Conservation (phyloP, 2,329 filamentous ascomycete species). For the Penicillium freii region DNA sequence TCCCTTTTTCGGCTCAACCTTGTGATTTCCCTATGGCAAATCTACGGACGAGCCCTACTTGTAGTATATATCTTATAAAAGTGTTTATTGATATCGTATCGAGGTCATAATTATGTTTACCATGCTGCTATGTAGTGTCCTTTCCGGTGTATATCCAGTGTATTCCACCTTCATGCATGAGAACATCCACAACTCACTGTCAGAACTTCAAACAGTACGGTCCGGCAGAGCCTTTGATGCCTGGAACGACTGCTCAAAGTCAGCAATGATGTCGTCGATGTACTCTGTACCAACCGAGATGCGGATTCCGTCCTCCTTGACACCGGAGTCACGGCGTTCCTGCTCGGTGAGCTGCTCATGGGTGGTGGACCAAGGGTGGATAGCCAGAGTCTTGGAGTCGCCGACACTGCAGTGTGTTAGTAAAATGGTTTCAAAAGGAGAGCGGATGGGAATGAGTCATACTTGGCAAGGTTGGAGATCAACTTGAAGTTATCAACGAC, state of each 20-base stretch:
- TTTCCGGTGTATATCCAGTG: not conserved
- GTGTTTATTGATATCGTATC: not conserved
- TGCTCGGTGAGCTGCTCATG: conserved; percentile 86
- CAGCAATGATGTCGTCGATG: conserved; percentile 94
- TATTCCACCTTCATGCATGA: not conserved
- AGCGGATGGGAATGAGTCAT: conserved; percentile 21
- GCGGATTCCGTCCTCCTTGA: conserved; percentile 85
- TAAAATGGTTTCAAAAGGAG: too few species aligned
- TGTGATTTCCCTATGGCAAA: not conserved
- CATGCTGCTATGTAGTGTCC: not conserved
- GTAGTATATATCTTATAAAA: not conserved
- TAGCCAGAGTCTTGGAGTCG: conserved; percentile 90
- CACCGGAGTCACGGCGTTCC: conserved; percentile 76
- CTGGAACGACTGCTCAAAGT: conserved; percentile 89
- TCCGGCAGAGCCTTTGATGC: conserved; percentile 47
- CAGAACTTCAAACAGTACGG: conserved; percentile 11
- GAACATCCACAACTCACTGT: conserved; percentile 37
- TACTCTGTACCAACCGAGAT: conserved; percentile 95
- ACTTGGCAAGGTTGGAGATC: conserved; percentile 92
- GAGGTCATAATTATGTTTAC: not conserved
- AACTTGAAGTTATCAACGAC: conserved; percentile 94
- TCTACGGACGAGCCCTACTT: not conserved
- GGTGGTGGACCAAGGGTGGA: conserved; percentile 93
- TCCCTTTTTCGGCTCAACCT: too few species aligned
- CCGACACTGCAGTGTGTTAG: conserved; percentile 60